Base-by-base conservation (phyloP, 345 rosid species). In the Melastoma malabathricum region DNA sequence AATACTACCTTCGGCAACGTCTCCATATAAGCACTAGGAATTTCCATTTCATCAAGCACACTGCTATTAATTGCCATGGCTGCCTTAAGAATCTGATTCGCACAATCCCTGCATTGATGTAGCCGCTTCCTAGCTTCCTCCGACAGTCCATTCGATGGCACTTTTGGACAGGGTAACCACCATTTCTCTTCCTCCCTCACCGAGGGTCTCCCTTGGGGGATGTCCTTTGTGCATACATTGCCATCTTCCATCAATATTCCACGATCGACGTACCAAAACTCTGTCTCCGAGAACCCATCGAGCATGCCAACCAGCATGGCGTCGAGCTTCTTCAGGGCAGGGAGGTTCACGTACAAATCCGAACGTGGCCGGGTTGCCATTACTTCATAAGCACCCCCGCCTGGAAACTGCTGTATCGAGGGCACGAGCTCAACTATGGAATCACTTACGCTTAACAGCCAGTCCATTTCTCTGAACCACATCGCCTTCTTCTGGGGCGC, bases 381-480 rank as follows among this genome's bases (percentile, higher is more conserved):
- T 58, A 93, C 77, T 73, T 93, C 97, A 46, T 93, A 88, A 0
- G 92, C 79, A 15, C 95, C 86, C 12, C 97, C 99, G 27, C 94
- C 94, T 5, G 94, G 94, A 63, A 84, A 88, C 56, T 85, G 86
- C 52, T 93, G 97, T 48, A 83, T 68, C 1, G 95, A 83, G 53
- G 99, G 99, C 31, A 93, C 82, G 25, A 93, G 93, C 76, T 93
- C 99, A 50, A 93, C 99, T 16, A 93, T 85, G 0, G 86, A 93
- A 62, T 93, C 90, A n/a, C 94, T 79, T 19, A 93, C 97, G 43
- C 86, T 81, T 58, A 87, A 72, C 7, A 93, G 72, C 94, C 99
- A 93, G n/a, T 88, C 92, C 79, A 93, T 70, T 72, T 93, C 99
- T 60, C 95, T 76, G 39, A 57, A 64, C 99, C 99, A 93, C 95